Evolutionary conservation across 1,139 yeast species (phyloP).

Genomic region (Scheffersomyces quercinus): DNA sequence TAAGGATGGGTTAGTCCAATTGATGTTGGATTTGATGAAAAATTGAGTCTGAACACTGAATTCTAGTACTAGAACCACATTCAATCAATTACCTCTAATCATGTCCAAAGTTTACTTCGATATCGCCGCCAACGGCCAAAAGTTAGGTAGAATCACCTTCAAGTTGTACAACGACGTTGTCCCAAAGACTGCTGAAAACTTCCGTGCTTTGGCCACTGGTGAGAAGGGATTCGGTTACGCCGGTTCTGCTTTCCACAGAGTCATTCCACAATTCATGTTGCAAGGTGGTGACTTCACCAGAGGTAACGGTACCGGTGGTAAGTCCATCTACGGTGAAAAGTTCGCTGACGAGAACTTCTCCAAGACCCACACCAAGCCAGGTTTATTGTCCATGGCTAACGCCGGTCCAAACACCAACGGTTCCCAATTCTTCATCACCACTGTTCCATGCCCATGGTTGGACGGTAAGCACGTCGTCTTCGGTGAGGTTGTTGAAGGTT

Average conservation of each 20-base stretch:
- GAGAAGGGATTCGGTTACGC: constrained; percentile 97
- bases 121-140: constrained; percentile 64
- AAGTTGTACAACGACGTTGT: constrained; percentile 89
- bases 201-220: constrained; percentile 96
- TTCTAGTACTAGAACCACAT: too few relatives aligned
- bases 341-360: constrained; percentile 94
- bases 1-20: too few relatives aligned
- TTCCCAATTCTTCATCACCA: constrained; percentile 97
- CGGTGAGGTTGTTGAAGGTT: constrained; percentile 93
- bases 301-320: constrained; percentile 97
- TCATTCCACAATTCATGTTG: constrained; percentile 96
- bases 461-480: constrained; percentile 99
- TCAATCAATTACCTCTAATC: constrained; percentile 5
- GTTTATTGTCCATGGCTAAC: constrained; percentile 97
- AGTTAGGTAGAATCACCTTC: constrained; percentile 76
- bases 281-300: constrained; percentile 99
- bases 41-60: too few relatives aligned
- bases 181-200: constrained; percentile 98
- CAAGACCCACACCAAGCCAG: constrained; percentile 86
- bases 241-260: constrained; percentile 95
- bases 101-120: constrained; percentile 76
- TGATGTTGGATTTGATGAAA: too few relatives aligned
- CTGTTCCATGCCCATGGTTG: constrained; percentile 94
- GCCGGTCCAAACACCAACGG: constrained; percentile 99
- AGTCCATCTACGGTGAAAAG: constrained; percentile 95